Conservation (phyloP, 2,329 filamentous ascomycete species). For the Cordyceps farinosa region DNA sequence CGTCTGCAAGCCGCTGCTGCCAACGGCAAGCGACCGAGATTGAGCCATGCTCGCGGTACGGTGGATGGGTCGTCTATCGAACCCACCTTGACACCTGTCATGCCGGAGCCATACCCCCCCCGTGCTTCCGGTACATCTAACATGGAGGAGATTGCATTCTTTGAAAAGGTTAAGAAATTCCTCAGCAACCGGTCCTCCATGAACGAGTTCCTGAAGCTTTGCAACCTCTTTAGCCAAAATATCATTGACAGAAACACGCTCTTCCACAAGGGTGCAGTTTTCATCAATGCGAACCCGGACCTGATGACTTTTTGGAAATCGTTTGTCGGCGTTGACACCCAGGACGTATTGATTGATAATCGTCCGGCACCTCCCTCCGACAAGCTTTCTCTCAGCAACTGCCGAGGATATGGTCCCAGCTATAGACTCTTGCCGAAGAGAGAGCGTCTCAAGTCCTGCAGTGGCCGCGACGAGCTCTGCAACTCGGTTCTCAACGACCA, state of each 20-base stretch:
- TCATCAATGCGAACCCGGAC: slow-evolving; percentile 84
- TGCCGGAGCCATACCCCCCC: slow-evolving; percentile 83
- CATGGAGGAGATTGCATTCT: slow-evolving; percentile 86
- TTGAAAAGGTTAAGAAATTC: slow-evolving; percentile 94
- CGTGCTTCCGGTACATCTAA: slow-evolving; percentile 69
- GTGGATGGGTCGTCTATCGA: slow-evolving; percentile 65
- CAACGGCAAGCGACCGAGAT: slow-evolving; percentile 65
- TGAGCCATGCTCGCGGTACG: slow-evolving; percentile 63
- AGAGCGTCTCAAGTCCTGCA: slow-evolving; percentile 87
- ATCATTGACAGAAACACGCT: slow-evolving; percentile 83
- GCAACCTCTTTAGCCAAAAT: slow-evolving; percentile 91
- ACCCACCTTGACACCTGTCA: slow-evolving; percentile 80
- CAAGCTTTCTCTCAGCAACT: slow-evolving; percentile 90
- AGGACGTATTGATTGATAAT: slow-evolving; percentile 76
- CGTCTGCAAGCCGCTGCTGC: slow-evolving; percentile 32
- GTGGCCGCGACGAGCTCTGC: slow-evolving; percentile 91
- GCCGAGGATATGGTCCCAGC: slow-evolving; percentile 90
- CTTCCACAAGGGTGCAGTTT: slow-evolving; percentile 76
- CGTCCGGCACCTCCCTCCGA: slow-evolving; percentile 70
- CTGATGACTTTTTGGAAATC: slow-evolving; percentile 84
- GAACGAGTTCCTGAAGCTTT: slow-evolving; percentile 94
- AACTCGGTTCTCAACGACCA: slow-evolving; percentile 92
- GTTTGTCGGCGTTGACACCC: slow-evolving; percentile 74
- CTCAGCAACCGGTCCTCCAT: slow-evolving; percentile 89
- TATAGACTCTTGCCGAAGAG: slow-evolving; percentile 89